phyloP scores from a whole-genome alignment of 371 early-diverging fungal genomes.

The Mucor indicus region DNA sequence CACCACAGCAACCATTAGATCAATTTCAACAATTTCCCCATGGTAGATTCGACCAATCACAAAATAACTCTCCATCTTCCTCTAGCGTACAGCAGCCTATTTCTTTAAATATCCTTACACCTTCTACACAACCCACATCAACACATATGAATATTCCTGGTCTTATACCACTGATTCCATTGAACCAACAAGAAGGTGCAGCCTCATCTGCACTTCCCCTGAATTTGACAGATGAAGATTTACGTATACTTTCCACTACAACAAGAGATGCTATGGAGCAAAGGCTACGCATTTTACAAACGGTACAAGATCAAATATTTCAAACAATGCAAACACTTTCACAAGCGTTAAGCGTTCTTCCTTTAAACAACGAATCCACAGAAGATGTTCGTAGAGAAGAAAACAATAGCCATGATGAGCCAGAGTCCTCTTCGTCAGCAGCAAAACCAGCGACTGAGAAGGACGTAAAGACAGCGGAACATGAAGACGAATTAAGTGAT shows the following conservation, averaged over 20 bases:
- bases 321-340: conserved; percentile 57
- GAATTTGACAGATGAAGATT: conserved; percentile 56
- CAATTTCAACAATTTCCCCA: conserved; percentile 27
- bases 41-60: neutral
- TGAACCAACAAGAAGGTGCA: neutral
- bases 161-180: conserved; percentile 6
- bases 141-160: neutral
- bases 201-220: conserved; percentile 25
- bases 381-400: neutral
- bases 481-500: conserved; percentile 3
- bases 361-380: conserved; percentile 5
- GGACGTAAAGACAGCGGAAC: neutral
- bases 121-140: neutral
- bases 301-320: conserved; percentile 62
- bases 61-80: neutral
- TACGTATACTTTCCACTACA: conserved; percentile 48
- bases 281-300: conserved; percentile 55
- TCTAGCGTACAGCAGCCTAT: neutral
- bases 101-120: conserved; percentile 10
- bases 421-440: neutral
- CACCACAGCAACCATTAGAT: conserved; percentile 13
- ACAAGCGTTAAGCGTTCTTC: conserved; percentile 50
- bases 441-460: neutral
- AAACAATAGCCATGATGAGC: neutral
- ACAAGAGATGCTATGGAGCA: conserved; percentile 59